These are phyloP conservation scores for Bryum argenteum DNA, from an alignment of 225 moss, liverwort and hornwort species.

Conservation along the genomic window DNA sequence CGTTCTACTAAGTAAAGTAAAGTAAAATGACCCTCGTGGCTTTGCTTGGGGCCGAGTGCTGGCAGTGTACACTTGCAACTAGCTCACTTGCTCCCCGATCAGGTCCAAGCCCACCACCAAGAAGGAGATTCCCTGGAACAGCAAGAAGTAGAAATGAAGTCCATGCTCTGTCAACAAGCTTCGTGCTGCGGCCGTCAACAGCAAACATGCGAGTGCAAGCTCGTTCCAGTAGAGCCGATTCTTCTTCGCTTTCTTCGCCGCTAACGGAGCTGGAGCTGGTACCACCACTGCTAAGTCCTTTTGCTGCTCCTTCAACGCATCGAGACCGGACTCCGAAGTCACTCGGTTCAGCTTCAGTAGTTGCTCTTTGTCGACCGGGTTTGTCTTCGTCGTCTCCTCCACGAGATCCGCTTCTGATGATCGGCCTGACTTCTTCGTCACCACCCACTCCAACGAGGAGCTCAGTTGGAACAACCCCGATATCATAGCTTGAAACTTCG, in stretches of 20 bases:
- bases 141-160: constrained; percentile 63
- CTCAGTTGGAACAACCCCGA: constrained; percentile 64
- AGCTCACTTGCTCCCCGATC: constrained; percentile 67
- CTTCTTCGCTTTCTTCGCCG: constrained; percentile 49
- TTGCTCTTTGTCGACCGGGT: constrained; percentile 37
- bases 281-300: constrained; percentile 34
- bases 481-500: constrained; percentile 69
- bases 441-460: constrained; percentile 67
- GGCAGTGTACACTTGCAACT: constrained; percentile 29
- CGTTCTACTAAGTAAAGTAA: constrained; percentile 24
- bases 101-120: constrained; percentile 62
- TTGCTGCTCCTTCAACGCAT: constrained; percentile 47
- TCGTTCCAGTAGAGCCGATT: constrained; percentile 68
- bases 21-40: too few species aligned
- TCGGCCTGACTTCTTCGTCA: constrained; percentile 64
- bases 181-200: constrained; percentile 58
- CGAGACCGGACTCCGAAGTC: constrained; percentile 50
- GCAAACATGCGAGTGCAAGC: constrained; percentile 60
- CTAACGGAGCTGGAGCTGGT: constrained; percentile 31
- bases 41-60: constrained; percentile 11
- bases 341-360: constrained; percentile 40
- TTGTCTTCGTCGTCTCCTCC: constrained; percentile 37
- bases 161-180: constrained; percentile 63
- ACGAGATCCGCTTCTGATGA: constrained; percentile 60
- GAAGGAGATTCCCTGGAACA: constrained; percentile 61